Evolutionary conservation across 805 yeast genomes (phyloP), one percentile per base, ranked within the genome.

Genomic region (Candida sonorensis): DNA sequence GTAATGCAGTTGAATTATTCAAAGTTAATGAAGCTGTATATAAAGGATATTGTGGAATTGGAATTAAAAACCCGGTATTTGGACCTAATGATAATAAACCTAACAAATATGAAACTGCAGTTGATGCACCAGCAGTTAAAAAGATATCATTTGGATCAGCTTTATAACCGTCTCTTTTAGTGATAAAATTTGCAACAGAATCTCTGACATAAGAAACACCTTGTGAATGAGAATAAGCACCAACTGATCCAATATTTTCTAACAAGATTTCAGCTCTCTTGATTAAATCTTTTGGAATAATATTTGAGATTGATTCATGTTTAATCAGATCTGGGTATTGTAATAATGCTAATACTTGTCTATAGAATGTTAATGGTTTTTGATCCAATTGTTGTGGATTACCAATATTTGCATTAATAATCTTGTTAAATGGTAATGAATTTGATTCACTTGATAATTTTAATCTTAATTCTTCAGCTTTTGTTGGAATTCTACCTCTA

Each of bases 341-440:
- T 46, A 90, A 62, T 27, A 88, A 58, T 1, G 97, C 75, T 38
- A 90, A 64, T 4, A 88, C 95, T 55, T 88, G 94, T 48, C 99
- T 73, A 60, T 86, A 88, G 66, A 92, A 92, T n/a, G 95, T 84
- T 47, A 92, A 67, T 1, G 99, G 98, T 50, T 78, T 72, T 59
- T 92, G 99, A 46, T 86, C 90, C 53, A 92, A 68, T 56, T 90
- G 97, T 60, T 92, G 99, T 2, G 99, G 99, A 55, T 92, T 92
- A 19, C 99, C 99, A 41, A 92, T 92, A 55, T 92, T 92, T 42
- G 96, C 92, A 50, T 76, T 79, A 53, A 94, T 81, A 48, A 92
- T 83, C 38, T 72, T 64, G 26, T 71, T 61, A 53, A 87, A 92
- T 1, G 95, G 94, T 42, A 86, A 62, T 5, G 82, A 74, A 13